These are phyloP conservation scores for Crithidia fasciculata DNA, from an alignment of 208 protist genomes.

Conservation along the genomic window DNA sequence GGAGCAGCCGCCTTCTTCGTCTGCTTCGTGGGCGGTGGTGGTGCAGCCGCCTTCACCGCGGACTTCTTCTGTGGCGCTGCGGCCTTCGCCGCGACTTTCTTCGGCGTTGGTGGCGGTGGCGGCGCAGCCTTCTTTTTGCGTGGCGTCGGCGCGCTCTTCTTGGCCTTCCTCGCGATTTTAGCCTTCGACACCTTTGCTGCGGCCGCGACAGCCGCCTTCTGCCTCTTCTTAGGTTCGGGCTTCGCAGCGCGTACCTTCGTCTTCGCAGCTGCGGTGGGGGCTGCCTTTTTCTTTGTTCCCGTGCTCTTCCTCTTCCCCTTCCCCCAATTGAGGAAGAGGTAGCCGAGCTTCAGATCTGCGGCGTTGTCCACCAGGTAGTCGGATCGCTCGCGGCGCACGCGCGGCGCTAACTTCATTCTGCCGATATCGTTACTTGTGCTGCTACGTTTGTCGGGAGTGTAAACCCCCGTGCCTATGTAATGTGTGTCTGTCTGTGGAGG, in stretches of 20 bases:
- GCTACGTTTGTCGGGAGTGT: no score
- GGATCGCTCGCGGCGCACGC: constrained; percentile 24
- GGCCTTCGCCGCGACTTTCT: background rate
- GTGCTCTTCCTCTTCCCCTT: constrained; percentile 10
- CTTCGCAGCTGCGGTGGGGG: background rate
- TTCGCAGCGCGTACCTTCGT: background rate
- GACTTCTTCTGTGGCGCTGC: background rate
- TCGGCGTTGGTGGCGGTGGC: background rate
- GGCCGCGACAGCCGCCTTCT: background rate
- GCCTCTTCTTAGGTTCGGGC: background rate
- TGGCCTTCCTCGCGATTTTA: background rate
- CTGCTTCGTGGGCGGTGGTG: no score
- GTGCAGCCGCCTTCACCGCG: background rate
- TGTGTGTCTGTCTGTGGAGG: no score
- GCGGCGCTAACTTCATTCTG: constrained; percentile 45
- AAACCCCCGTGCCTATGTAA: no score
- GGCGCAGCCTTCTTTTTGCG: constrained; percentile 1
- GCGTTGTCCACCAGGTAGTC: constrained; percentile 52
- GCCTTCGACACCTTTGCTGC: no score
- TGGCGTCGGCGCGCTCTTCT: background rate
- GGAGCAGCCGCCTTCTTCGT: no score
- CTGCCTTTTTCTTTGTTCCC: no score
- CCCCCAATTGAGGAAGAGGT: constrained; percentile 44
- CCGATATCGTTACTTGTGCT: no score
- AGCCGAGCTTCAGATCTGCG: constrained; percentile 32